These are phyloP conservation scores for Hericium coralloides DNA, from an alignment of 768 basidiomycete genomes.

Conservation along the genomic window DNA sequence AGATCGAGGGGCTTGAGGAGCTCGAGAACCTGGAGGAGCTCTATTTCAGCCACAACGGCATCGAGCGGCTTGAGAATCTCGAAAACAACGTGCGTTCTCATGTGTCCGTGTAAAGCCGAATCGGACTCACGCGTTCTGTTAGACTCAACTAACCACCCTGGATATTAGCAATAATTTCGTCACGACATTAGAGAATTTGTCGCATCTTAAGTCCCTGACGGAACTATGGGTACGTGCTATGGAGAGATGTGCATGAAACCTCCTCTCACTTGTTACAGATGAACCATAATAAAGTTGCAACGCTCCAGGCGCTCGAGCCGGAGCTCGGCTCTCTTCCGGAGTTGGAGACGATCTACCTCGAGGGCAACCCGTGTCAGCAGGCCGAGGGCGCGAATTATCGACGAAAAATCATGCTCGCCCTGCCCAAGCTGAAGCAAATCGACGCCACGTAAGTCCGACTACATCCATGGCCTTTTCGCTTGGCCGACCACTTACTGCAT, in stretches of 20 bases:
- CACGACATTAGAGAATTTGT: conserved; percentile 67
- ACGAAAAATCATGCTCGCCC: conserved; percentile 79
- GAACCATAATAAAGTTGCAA: conserved; percentile 78
- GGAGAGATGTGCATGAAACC: not conserved
- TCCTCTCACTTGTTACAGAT: conserved; percentile 40
- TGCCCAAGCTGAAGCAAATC: conserved; percentile 88
- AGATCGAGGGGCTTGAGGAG: conserved; percentile 71
- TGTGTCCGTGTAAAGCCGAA: not conserved
- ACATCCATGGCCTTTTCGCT: conserved; percentile 1
- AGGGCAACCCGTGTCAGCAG: conserved; percentile 87
- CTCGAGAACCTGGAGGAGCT: conserved; percentile 76
- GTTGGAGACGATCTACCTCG: conserved; percentile 87
- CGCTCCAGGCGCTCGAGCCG: conserved; percentile 55
- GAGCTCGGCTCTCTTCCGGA: conserved; percentile 47
- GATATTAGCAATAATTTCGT: conserved; percentile 88
- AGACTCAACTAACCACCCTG: conserved; percentile 70
- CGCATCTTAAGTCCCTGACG: conserved; percentile 68
- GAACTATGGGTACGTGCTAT: conserved; percentile 79
- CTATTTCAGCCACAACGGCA: conserved; percentile 91
- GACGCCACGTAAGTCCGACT: conserved; percentile 79
- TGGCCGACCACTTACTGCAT: not conserved
- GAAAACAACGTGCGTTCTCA: conserved; percentile 59
- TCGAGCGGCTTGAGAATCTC: conserved; percentile 76
- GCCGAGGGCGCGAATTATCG: conserved; percentile 72
- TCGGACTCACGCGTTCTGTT: not conserved